A percentile compares a stretch with the other conserved stretches of the same genome.
Evolutionary conservation across 1,284 basidiomycete species (phyloP).

Genomic region (Xerocomus cyaneibrunnescens): DNA sequence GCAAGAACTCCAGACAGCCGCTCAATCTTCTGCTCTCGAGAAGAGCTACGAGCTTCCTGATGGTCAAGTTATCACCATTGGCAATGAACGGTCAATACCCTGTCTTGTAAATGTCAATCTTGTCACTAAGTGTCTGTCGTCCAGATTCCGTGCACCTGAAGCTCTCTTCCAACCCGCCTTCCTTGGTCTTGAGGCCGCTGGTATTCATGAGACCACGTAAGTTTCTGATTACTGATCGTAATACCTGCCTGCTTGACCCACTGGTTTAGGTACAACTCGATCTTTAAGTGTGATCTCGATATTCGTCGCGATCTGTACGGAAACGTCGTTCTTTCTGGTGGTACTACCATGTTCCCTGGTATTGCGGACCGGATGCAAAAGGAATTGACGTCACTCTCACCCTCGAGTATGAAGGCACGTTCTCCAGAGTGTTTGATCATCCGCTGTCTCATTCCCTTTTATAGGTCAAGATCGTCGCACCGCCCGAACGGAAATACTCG

Average conservation of each 20-base stretch:
- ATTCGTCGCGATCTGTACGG: constrained; percentile 90
- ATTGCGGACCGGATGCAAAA: constrained; percentile 98
- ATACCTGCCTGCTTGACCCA: constrained; percentile 7
- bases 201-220: constrained; percentile 95
- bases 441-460: constrained; percentile 8
- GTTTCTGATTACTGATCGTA: constrained; percentile 22
- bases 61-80: constrained; percentile 95
- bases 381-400: constrained; percentile 85
- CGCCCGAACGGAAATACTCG: constrained; percentile 91
- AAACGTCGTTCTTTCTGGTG: constrained; percentile 93
- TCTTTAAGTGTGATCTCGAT: constrained; percentile 79
- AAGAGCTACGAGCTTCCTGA: constrained; percentile 97
- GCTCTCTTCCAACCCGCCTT: constrained; percentile 96
- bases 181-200: constrained; percentile 89
- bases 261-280: constrained; percentile 75
- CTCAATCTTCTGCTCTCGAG: constrained; percentile 86
- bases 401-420: constrained; percentile 85
- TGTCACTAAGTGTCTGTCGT: constrained; percentile 8
- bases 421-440: neutral
- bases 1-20: too few relatives aligned
- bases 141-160: constrained; percentile 92
- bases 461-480: constrained; percentile 92
- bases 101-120: neutral
- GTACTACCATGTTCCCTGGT: constrained; percentile 98
- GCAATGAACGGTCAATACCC: constrained; percentile 78